phyloP scores from a whole-genome alignment of 345 rosid genomes.

The Bruguiera sexangula region DNA sequence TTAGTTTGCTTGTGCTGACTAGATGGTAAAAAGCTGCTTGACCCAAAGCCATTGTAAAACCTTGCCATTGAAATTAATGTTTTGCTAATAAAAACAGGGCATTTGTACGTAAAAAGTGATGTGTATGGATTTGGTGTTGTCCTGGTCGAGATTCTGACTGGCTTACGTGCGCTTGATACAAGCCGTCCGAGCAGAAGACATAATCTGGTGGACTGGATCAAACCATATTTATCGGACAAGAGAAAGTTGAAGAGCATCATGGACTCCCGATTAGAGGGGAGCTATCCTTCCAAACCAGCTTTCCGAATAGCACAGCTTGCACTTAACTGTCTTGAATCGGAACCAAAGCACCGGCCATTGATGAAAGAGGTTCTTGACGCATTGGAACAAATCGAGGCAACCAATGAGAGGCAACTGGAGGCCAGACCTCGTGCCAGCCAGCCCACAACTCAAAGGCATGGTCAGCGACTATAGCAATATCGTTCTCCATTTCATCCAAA shows the following conservation, averaged over 20 bases:
- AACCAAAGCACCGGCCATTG: conserved; percentile 71
- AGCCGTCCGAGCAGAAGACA: conserved; percentile 72
- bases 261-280: conserved; percentile 76
- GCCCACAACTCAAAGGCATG: conserved; percentile 22
- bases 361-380: conserved; percentile 78
- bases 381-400: conserved; percentile 54
- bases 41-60: not conserved
- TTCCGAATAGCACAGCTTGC: conserved; percentile 66
- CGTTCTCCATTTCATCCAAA: conserved; percentile 53
- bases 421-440: conserved; percentile 43
- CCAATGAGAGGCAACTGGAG: conserved; percentile 47
- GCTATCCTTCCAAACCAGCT: conserved; percentile 67
- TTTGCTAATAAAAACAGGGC: conserved; percentile 52
- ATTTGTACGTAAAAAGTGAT: conserved; percentile 91
- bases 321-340: conserved; percentile 61
- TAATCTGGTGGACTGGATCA: conserved; percentile 74
- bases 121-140: conserved; percentile 94
- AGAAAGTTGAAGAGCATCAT: conserved; percentile 66
- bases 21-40: not conserved
- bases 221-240: conserved; percentile 62
- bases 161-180: conserved; percentile 66
- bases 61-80: conserved; percentile 4
- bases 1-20: not conserved
- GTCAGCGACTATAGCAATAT: conserved; percentile 41
- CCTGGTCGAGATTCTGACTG: conserved; percentile 77